phyloP scores from a whole-genome alignment of 176 grass and related monocot species.

The Phyllostachys edulis region DNA sequence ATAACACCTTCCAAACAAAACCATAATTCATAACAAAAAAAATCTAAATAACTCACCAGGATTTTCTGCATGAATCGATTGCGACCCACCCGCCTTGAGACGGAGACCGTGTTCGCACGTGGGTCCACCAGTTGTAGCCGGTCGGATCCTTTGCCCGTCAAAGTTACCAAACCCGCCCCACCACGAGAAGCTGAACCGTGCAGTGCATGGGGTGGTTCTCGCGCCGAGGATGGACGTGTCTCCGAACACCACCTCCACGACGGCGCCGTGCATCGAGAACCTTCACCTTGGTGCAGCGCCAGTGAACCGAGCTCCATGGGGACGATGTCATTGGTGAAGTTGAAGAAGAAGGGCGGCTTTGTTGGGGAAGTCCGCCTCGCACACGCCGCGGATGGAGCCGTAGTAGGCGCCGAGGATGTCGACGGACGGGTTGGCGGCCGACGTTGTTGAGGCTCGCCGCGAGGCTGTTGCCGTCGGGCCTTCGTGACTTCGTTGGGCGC shows the following conservation, averaged over 20 bases:
- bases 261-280: conserved; percentile 55
- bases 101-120: conserved; percentile 25
- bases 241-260: conserved; percentile 46
- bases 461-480: neutral
- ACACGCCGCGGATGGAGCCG: neutral
- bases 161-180: conserved; percentile 38
- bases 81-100: conserved; percentile 37
- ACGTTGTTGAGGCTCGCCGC: conserved; percentile 53
- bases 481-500: neutral
- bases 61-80: too few species aligned
- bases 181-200: conserved; percentile 43
- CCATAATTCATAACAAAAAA: too few species aligned
- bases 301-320: neutral
- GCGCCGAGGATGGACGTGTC: conserved; percentile 19
- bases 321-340: conserved; percentile 24
- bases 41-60: too few species aligned
- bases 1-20: too few species aligned
- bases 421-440: neutral
- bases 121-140: conserved; percentile 37
- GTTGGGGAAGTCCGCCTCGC: conserved; percentile 50
- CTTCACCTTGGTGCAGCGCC: conserved; percentile 61
- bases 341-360: conserved; percentile 43
- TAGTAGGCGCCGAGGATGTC: conserved; percentile 49
- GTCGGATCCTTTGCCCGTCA: neutral
- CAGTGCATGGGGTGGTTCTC: conserved; percentile 35